Evolutionary conservation across 2,329 filamentous ascomycete species (phyloP), one percentile per base, ranked within the genome.

Genomic region (Xylariomycetidae sp.): DNA sequence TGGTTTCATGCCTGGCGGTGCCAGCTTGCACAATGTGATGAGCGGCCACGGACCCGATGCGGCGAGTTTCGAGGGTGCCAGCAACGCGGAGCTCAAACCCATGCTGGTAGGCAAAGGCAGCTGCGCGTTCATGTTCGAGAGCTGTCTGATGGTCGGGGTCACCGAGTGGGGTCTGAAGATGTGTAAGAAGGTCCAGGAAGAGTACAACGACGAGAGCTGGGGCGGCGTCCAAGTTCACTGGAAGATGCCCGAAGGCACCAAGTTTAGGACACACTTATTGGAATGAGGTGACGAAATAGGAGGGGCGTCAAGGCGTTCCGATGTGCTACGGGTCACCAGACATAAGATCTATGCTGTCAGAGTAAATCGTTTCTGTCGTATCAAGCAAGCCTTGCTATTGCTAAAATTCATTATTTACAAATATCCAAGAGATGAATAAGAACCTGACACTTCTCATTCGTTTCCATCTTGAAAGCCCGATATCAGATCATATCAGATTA

Each of bases 171-270:
- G 80, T 2, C 58, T 75, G 40, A 58, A 61, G 44, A 70, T 75
- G 41, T 90, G 71, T 34, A 57, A 64, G 44, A 74, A 74, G 57
- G 67, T 75, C 12, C 73, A 77, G 63, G 69, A 77, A 45, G 75
- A 75, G 36, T 94, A 92, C 53, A 88, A 79, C 54, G 77, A 80
- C 37, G 84, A 94, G 66, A 89, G 85, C 56, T 95, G 88, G 88
- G 79, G 70, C 17, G 72, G 72, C 1, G 62, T 85, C 33, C 74
- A 76, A 58, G 70, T 78, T 27, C 75, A 83, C 52, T 85, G 81
- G 69, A 61, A 62, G 51, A 51, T 50, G 48, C 66, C 69, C 0
- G 58, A 61, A 22, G 62, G 56, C 2, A 49, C n/a, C n/a, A n/a
- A n/a, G n/a, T n/a, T n/a, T n/a, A n/a, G n/a, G n/a, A n/a, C n/a